Evolutionary conservation across 2,329 filamentous ascomycete genomes (phyloP), one percentile per base, ranked within the genome.

Genomic region (Mycosphaerella arachidis): DNA sequence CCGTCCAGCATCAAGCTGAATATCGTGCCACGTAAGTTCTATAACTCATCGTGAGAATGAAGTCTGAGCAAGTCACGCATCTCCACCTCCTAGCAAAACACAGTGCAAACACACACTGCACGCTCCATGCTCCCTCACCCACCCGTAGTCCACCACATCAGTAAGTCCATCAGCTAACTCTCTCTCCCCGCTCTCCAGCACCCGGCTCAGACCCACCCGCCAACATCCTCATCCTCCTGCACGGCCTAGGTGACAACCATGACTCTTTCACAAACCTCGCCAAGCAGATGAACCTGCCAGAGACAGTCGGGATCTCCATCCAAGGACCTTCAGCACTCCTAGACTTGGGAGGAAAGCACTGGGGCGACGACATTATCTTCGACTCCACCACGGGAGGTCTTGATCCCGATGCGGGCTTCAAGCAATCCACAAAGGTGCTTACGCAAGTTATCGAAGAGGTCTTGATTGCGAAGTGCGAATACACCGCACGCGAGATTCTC

Each of bases 171-270:
- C 33, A 37, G 12, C 45, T 12, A 27, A 33, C n/a, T 54, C 13
- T 12, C 30, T 10, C 18, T 18, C 2, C 13, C 24, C 24, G 24
- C 24, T 24, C 9, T 70, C 68, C 74, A 70, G 77, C 79, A 13
- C 69, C 82, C 40, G 63, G 67, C 33, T 71, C 72, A 29, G 84
- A 88, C 62, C 82, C 83, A 12, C 84, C 88, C 9, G 89, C 86
- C 48, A 88, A 92, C 67, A 81, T 95, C 66, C 84, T 96, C 63
- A 77, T 96, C 70, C 83, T 96, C 55, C 85, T 96, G 59, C 92
- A 96, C 74, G 91, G 91, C 64, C 83, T 96, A 12, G 92, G 92
- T 63, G 92, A 96, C 76, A 85, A 83, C 35, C 83, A 90, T 61
- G 70, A 73, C 3, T 81, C 89, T 37, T 95, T 94, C 73, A 82